Percentiles rank a stretch among this genome's conserved stretches.
These are phyloP conservation scores for Rhytidiadelphus loreus DNA, from an alignment of 225 moss, liverwort and hornwort species.

Conservation along the genomic window DNA sequence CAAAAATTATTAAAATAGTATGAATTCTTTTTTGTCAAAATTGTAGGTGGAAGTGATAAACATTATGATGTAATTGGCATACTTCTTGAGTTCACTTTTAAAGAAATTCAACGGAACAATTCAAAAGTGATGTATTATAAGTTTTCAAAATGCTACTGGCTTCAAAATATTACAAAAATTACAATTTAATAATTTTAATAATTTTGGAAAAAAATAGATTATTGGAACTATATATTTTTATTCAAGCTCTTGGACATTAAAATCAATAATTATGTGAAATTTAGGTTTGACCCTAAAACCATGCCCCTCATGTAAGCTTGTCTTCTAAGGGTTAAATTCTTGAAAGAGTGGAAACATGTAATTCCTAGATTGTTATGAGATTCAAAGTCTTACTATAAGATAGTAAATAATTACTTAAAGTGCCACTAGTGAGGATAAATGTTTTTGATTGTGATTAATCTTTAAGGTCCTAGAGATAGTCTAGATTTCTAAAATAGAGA, in stretches of 20 bases:
- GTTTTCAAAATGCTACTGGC: not conserved
- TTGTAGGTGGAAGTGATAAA: too few species aligned
- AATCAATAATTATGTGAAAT: not conserved
- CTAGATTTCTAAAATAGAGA: too few species aligned
- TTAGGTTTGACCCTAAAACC: not conserved
- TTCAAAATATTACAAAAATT: too few species aligned
- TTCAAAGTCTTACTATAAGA: not conserved
- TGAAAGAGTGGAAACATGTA: not conserved
- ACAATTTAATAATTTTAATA: too few species aligned
- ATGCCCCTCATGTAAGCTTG: not conserved
- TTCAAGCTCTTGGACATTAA: not conserved
- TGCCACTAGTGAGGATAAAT: too few species aligned
- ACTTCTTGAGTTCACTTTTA: not conserved
- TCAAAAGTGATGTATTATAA: not conserved
- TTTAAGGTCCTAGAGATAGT: too few species aligned
- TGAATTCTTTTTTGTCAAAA: not conserved
- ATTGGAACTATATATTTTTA: not conserved
- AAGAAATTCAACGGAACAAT: not conserved
- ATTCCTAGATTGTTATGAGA: not conserved
- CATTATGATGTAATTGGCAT: not conserved
- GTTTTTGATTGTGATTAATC: too few species aligned
- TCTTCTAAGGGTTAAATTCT: not conserved
- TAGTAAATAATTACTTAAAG: not conserved
- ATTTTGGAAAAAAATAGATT: too few species aligned
- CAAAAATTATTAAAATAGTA: not conserved